Percentiles rank a stretch among this genome's conserved stretches.
These are phyloP conservation scores for Globomyces sp. DNA, from an alignment of 371 early-diverging fungal genomes.

Conservation along the genomic window DNA sequence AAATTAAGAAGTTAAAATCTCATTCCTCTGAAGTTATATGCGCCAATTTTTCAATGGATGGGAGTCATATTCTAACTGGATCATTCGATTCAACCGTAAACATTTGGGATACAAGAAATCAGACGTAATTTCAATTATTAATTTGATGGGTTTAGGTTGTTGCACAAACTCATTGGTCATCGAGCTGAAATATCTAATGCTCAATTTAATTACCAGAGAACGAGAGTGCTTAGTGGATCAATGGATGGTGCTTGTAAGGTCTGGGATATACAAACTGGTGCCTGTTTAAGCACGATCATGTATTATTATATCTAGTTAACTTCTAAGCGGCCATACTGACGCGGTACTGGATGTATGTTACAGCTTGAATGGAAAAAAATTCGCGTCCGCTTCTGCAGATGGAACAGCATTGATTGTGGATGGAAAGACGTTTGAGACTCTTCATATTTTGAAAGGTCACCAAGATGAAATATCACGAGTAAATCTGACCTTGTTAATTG, in stretches of 20 bases:
- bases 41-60: slow-evolving; percentile 22
- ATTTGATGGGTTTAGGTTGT: slow-evolving; percentile 17
- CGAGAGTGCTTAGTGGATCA: slow-evolving; percentile 33
- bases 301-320: not conserved
- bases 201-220: slow-evolving; percentile 27
- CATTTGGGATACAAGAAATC: slow-evolving; percentile 39
- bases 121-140: not conserved
- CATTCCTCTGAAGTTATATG: slow-evolving; percentile 44
- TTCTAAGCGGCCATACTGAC: slow-evolving; percentile 37
- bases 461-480: slow-evolving; percentile 42
- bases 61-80: slow-evolving; percentile 35
- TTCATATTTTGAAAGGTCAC: slow-evolving; percentile 31
- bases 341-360: slow-evolving; percentile 41
- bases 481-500: not conserved
- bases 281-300: slow-evolving; percentile 33
- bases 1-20: slow-evolving; percentile 36
- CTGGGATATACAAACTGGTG: slow-evolving; percentile 35
- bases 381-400: slow-evolving; percentile 41
- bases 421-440: slow-evolving; percentile 18
- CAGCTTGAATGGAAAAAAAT: slow-evolving; percentile 20
- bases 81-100: slow-evolving; percentile 45
- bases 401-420: slow-evolving; percentile 33
- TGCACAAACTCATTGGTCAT: slow-evolving; percentile 47
- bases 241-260: slow-evolving; percentile 43
- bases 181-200: slow-evolving; percentile 38